These are phyloP conservation scores for Fragaria iinumae DNA, from an alignment of 306 rosid genomes.

Conservation along the genomic window DNA sequence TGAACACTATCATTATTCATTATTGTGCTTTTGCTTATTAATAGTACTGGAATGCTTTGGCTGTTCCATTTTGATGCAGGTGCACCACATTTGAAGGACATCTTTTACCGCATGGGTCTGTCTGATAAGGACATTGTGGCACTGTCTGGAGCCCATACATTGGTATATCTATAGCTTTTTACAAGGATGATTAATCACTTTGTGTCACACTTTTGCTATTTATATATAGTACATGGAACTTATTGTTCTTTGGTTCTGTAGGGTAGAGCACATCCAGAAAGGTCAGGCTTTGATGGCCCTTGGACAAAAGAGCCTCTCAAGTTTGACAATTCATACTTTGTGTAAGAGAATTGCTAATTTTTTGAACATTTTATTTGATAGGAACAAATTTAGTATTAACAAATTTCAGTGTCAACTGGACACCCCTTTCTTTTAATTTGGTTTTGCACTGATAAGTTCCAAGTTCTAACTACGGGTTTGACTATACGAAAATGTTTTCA, in stretches of 20 bases:
- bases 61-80: conserved; percentile 40
- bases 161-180: conserved; percentile 45
- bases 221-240: not conserved
- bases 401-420: not conserved
- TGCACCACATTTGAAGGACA: conserved; percentile 65
- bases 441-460: not conserved
- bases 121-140: conserved; percentile 82
- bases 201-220: not conserved
- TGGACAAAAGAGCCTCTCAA: conserved; percentile 71
- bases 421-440: not conserved
- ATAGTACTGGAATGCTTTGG: not conserved
- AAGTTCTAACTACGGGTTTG: not conserved
- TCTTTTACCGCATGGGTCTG: conserved; percentile 79
- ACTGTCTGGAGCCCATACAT: conserved; percentile 87
- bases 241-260: conserved; percentile 29
- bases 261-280: conserved; percentile 83
- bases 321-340: conserved; percentile 83
- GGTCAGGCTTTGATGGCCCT: conserved; percentile 76
- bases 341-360: conserved; percentile 40
- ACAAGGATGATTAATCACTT: not conserved
- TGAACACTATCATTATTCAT: not conserved
- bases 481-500: not conserved
- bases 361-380: not conserved
- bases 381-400: not conserved
- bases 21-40: not conserved